Evolutionary conservation across 805 yeast genomes (phyloP), one percentile per base, ranked within the genome.

Genomic region (Lachancea nothofagi): DNA sequence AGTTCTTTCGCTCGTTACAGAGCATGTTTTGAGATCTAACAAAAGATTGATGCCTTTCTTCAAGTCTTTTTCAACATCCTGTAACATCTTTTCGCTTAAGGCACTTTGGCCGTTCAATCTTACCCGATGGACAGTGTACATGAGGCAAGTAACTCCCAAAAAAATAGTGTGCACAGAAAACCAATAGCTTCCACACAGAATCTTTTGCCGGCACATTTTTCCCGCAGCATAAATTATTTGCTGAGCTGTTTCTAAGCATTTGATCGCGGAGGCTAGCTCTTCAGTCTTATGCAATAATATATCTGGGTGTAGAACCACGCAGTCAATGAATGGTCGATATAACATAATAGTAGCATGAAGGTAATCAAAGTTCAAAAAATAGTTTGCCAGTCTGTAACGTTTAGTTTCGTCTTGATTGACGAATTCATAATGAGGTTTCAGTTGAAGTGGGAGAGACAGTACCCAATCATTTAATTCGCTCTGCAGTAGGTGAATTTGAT

Each of bases 321-420:
- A 85, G 62, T 87, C 95, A 49, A 88, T 83, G 56, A 87, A 88
- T 2, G 96, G 96, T 36, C 95, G 74, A 54, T 87, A 88, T 12
- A 88, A 67, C 53, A 84, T 81, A 41, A 87, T 78, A 57, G 83
- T 83, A 40, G 87, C 84, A 54, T 86, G 85, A 34, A 83, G 65
- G 47, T 78, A 83, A 19, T 87, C 77, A 37, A 83, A 63, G 56
- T 81, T 84, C 22, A 87, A 64, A 38, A 85, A 69, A 54, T 86
- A 71, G 59, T 85, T 84, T 1, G 93, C 93, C 57, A 81, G 76
- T 39, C 76, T 62, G 60, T 82, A 85, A 38, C 59, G 57, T 23
- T 51, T 50, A n/a, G 43, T 48, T 18, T 51, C 54, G 10, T 40
- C 35, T 48, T 72, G 71, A 29, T 71, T 69, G 0, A 84, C 76